phyloP scores from a whole-genome alignment of 2,329 filamentous ascomycete species.

The Leptosphaerulina australis region DNA sequence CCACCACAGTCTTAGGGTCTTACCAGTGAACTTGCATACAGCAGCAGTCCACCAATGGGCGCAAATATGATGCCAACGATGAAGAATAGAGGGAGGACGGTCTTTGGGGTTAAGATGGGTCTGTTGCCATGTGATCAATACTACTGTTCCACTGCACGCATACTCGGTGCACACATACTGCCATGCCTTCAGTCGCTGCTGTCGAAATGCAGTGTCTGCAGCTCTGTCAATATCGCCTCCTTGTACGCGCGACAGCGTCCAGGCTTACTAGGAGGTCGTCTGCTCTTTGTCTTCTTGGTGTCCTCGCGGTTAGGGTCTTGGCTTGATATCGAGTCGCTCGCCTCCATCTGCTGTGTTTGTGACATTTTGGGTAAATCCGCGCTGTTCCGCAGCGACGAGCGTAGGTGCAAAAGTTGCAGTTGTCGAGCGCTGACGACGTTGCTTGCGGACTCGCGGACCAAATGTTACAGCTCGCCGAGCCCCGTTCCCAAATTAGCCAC shows the following conservation, averaged over 20 bases:
- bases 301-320: slow-evolving; percentile 50
- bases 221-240: slow-evolving; percentile 27
- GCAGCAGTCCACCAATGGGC: slow-evolving; percentile 83
- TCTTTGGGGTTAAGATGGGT: slow-evolving; percentile 94
- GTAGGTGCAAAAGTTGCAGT: slow-evolving; percentile 23
- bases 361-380: slow-evolving; percentile 50
- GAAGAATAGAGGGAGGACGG: slow-evolving; percentile 89
- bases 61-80: slow-evolving; percentile 89
- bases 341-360: slow-evolving; percentile 53
- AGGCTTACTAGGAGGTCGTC: slow-evolving; percentile 81
- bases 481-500: slow-evolving; percentile 33
- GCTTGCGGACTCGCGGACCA: slow-evolving; percentile 20
- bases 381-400: slow-evolving; percentile 35
- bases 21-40: slow-evolving; percentile 84
- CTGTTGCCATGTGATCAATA: slow-evolving; percentile 59
- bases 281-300: slow-evolving; percentile 77
- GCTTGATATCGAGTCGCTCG: slow-evolving; percentile 51
- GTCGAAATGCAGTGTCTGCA: slow-evolving; percentile 91
- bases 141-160: background rate
- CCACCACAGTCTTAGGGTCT: slow-evolving; percentile 33
- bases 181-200: slow-evolving; percentile 98
- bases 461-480: slow-evolving; percentile 24
- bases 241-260: slow-evolving; percentile 8
- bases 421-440: slow-evolving; percentile 23
- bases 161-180: slow-evolving; percentile 68